phyloP scores from a whole-genome alignment of 106 monocot genomes.

The Allium cepa region DNA sequence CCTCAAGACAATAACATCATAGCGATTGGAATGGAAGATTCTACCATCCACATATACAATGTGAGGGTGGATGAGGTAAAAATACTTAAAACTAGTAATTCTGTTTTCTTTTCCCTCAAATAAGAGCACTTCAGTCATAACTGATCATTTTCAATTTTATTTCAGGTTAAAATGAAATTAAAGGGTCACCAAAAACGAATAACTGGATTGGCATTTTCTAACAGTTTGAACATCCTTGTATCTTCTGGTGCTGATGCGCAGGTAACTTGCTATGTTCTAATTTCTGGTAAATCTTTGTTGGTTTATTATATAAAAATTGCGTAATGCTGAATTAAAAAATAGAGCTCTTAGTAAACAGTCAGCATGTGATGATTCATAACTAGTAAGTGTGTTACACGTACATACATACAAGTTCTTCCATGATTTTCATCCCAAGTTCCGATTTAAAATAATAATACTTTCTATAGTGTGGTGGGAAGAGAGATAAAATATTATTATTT shows the following conservation, averaged over 20 bases:
- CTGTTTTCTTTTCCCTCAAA: neutral
- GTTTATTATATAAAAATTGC: too few species aligned
- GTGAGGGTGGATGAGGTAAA: conserved; percentile 78
- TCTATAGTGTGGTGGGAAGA: too few species aligned
- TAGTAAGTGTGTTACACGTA: too few species aligned
- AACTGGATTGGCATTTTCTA: conserved; percentile 85
- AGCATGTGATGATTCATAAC: too few species aligned
- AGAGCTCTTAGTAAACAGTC: too few species aligned
- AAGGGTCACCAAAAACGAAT: conserved; percentile 78
- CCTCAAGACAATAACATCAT: conserved; percentile 97
- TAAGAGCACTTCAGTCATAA: neutral
- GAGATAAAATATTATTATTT: too few species aligned
- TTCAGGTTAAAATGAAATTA: conserved; percentile 76
- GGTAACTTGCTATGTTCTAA: conserved; percentile 21
- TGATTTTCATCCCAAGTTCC: too few species aligned
- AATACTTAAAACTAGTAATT: neutral
- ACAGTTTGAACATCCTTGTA: conserved; percentile 62
- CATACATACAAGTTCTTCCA: too few species aligned
- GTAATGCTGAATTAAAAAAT: too few species aligned
- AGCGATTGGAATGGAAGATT: conserved; percentile 96
- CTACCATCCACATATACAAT: conserved; percentile 89
- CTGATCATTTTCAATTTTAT: neutral
- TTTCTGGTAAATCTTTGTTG: neutral
- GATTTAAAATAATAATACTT: too few species aligned
- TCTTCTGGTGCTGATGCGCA: conserved; percentile 96